Evolutionary conservation across 148 eudicot species (phyloP), one percentile per base, ranked within the genome.

Genomic region (Vaccinium vitisidaea): DNA sequence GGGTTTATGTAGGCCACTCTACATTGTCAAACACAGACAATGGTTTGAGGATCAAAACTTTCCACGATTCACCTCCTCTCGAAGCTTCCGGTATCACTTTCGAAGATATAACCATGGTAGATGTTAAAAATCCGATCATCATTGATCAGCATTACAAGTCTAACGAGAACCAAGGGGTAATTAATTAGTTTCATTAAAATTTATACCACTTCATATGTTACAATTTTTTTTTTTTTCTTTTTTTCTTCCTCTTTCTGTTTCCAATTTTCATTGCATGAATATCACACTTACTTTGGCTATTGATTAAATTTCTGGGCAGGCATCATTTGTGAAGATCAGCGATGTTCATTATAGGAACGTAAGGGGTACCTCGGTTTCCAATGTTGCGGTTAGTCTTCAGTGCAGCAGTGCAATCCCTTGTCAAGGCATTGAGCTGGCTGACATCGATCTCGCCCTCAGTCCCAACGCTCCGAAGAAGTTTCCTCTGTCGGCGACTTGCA

Each of bases 41-140:
- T 61, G 98, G 98, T 4, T 88, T 87, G 32, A 91, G 96, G 88
- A 89, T 94, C 89, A 88, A 88, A 67, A 91, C 93, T 12, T 91
- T 89, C 80, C 75, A 67, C 2, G 81, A 83, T n/a, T 88, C 87
- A 25, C 85, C 82, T 8, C 56, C 14, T 52, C 74, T 86, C 23
- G 27, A 55, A 19, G 90, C 89, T 80, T 77, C 89, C 2, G 49
- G 74, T 79, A 88, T 94, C 27, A 19, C 84, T 58, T 90, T 84
- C 21, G 82, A 89, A 53, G 93, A 90, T 81, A 80, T 94, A 54
- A 19, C 83, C 1, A 84, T 94, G 91, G 85, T 83, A 0, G 49
- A 85, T 7, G 98, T 93, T 8, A 32, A 74, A 25, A 86, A 89
- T 55, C 91, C 98, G 14, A 88, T 94, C 83, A 77, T 88, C 79